Evolutionary conservation across 768 basidiomycete species (phyloP), one percentile per base, ranked within the genome.

Genomic region (Amanita rubescens): DNA sequence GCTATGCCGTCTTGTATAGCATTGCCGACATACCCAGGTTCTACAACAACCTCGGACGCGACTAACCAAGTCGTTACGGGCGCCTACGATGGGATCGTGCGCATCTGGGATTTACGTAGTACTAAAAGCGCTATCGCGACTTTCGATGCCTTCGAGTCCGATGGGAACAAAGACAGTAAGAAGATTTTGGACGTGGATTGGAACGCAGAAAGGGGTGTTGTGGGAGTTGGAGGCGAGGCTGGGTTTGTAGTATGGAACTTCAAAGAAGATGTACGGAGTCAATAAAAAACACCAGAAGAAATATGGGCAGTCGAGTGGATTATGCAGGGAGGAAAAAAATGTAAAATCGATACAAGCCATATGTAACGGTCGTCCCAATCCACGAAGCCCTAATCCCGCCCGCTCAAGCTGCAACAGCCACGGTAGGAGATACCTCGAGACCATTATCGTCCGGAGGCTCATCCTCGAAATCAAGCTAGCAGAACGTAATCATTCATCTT

Each of bases 391-490:
- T n/a, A n/a, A n/a, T n/a, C n/a, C n/a, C n/a, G n/a, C n/a, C 2
- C 15, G 24, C 32, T 64, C 53, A 71, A 15, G 68, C 69, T 15
- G 61, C 60, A 33, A 63, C 62, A 11, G 62, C 43, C n/a, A 66
- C 59, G 41, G 54, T 32, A 37, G 51, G 57, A 25, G 66, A 72
- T 30, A 69, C 74, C 33, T 71, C 71, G 17, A 68, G 74, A 3
- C 71, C 77, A 3, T 76, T 75, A 15, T 82, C 84, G 6, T 74
- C 71, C 0, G 76, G 73, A n/a, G 75, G 73, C 52, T 89, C 84
- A 59, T 92, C 89, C 61, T 92, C 88, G 62, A 80, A 91, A 63
- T 93, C 92, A 54, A 93, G 80, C 89, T 93, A 55, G 8, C 12
- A 19, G 19, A 22, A 54, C 37, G 52, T 43, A 32, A 24, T 49